Evolutionary conservation across 2,329 filamentous ascomycete species (phyloP).

Genomic region (Trichoderma harzianum): DNA sequence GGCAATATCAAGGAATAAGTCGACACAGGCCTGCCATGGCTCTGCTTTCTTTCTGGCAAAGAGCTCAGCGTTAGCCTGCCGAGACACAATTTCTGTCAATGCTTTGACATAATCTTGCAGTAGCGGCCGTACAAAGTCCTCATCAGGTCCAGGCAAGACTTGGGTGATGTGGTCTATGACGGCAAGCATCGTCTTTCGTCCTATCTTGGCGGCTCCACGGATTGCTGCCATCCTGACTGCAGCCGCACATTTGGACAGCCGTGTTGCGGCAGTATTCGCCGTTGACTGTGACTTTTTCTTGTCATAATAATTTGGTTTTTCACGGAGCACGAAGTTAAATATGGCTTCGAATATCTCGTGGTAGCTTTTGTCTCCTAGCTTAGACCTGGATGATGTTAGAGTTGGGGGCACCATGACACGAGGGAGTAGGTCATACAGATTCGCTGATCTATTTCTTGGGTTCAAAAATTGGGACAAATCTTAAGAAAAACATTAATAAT

Average conservation of each 20-base stretch:
- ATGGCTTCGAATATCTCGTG: constrained; percentile 77
- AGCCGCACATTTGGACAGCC: constrained; percentile 66
- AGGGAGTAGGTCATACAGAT: constrained; percentile 33
- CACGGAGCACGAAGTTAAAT: constrained; percentile 64
- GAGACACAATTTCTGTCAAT: constrained; percentile 65
- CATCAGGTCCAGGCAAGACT: constrained; percentile 59
- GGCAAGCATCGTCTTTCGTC: constrained; percentile 72
- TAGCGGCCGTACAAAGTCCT: constrained; percentile 65
- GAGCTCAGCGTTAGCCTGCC: constrained; percentile 76
- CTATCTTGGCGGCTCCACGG: constrained; percentile 64
- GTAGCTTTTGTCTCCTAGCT: constrained; percentile 72
- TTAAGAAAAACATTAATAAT: not conserved
- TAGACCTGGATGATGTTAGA: constrained; percentile 26
- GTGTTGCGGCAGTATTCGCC: constrained; percentile 47
- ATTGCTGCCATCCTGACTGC: constrained; percentile 70
- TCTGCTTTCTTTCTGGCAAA: constrained; percentile 54
- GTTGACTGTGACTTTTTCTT: constrained; percentile 46
- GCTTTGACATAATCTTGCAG: constrained; percentile 75
- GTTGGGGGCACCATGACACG: constrained; percentile 29
- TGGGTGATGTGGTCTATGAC: constrained; percentile 81
- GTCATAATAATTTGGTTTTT: constrained; percentile 63
- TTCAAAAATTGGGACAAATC: constrained; percentile 38
- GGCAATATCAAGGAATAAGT: constrained; percentile 67
- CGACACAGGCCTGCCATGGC: constrained; percentile 65
- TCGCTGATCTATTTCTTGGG: constrained; percentile 34